Base-by-base conservation (phyloP, 2,329 filamentous ascomycete species). In the Colletotrichum spinosum region DNA sequence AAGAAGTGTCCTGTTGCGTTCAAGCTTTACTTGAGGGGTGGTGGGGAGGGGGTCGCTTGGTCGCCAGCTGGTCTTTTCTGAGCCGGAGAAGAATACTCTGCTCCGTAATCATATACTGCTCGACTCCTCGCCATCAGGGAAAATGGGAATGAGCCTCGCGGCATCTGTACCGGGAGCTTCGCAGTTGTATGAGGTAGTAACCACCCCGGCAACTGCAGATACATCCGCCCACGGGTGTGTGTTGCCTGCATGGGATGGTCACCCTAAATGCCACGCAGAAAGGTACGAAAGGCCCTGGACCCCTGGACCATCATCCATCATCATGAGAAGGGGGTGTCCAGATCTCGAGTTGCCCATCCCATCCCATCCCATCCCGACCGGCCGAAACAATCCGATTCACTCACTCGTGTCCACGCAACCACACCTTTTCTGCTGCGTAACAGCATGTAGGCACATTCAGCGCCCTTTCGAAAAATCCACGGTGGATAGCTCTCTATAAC, bases 331-430 rank as follows among this genome's bases (percentile, higher is more conserved):
- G 63, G 58, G 46, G 60, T 49, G 64, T 54, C 54, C 44, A 54
- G 44, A 59, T 65, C 45, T 58, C 12, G 37, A 42, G 51, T 35
- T 42, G 44, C 49, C 9, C 55, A 60, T 51, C 55, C 48, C 64
- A 58, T 62, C 48, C 53, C 54, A 46, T 59, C 50, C n/a, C 53
- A 64, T 67, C 60, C 49, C 49, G 64, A 59, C 54, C 37, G 60
- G 56, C 50, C 56, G 51, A 65, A 67, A 64, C 54, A 58, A 65
- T 64, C 44, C 60, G 49, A 60, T 60, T 65, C 55, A 51, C 53
- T 55, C 25, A 25, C 25, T 25, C 25, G 25, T 25, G 64, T 44
- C 60, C 34, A 41, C 60, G 42, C 59, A 64, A 48, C 60, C 44
- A 60, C 60, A 51, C 10, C 44, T 58, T 59, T 54, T 59, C 54